phyloP scores from a whole-genome alignment of 768 basidiomycete species.

The Boletus edulis region DNA sequence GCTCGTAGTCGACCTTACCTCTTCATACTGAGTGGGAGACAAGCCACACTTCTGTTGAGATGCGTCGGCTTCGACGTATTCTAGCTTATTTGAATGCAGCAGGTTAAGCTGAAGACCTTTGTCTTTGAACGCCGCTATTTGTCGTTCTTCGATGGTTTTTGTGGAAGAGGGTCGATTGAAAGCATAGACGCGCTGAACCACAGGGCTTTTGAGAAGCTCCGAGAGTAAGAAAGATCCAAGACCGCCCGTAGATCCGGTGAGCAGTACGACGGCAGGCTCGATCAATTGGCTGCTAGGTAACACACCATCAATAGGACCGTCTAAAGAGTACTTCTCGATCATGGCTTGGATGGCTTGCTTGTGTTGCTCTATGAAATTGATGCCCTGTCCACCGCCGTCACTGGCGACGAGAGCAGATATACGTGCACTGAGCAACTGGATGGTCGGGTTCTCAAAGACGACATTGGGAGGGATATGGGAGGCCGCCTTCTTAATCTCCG shows the following conservation, averaged over 20 bases:
- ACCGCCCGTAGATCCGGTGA: constrained; percentile 45
- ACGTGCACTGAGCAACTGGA: background rate
- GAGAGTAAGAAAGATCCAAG: constrained; percentile 40
- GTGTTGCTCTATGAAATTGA: background rate
- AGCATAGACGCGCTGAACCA: constrained; percentile 31
- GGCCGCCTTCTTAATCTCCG: background rate
- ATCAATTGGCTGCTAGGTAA: background rate
- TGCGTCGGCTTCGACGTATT: constrained; percentile 38
- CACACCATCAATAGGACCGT: background rate
- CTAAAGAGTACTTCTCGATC: constrained; percentile 37
- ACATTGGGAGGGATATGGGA: constrained; percentile 25
- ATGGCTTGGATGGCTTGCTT: constrained; percentile 25
- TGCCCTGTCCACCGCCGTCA: background rate
- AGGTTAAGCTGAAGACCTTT: constrained; percentile 32
- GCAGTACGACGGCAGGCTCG: background rate
- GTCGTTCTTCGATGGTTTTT: constrained; percentile 23
- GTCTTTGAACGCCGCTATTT: constrained; percentile 34
- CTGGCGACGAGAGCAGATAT: background rate
- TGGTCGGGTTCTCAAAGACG: constrained; percentile 39
- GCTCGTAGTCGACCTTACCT: constrained; percentile 18
- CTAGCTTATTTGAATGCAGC: constrained; percentile 33
- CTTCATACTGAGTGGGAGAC: constrained; percentile 19
- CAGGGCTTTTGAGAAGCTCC: constrained; percentile 22
- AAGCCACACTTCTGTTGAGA: constrained; percentile 32
- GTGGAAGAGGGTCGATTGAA: constrained; percentile 29